Base-by-base conservation (phyloP, 495 filamentous ascomycete genomes). In the Talaromyces wortmannii region DNA sequence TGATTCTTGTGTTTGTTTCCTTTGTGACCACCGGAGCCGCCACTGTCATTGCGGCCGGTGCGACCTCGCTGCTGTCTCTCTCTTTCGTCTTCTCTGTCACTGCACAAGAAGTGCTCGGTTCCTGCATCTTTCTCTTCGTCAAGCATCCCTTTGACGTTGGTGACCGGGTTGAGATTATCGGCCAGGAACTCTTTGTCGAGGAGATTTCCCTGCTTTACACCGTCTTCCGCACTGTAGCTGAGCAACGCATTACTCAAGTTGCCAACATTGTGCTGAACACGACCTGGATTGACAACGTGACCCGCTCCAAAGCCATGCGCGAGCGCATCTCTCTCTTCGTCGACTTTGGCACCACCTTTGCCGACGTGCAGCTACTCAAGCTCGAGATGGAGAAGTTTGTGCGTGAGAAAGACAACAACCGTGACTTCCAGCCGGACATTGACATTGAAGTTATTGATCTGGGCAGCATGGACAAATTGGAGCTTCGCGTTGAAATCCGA, bases 51-150 rank as follows among this genome's bases (percentile, higher is more conserved):
- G 87, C 92, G 2, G 95, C 94, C n/a, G 89, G 91, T 52, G 94
- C 92, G 52, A 96, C 92, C n/a, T 85, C 92, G 2, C 77, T 98
- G 47, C 84, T 98, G 6, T 96, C 92, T 5, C 71, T 97, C 47
- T 96, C 91, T 50, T 98, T 97, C 72, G 85, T 97, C 55, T 97
- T 98, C 66, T 83, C 91, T 15, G 83, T 84, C 57, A 97, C 91
- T 4, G 85, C 87, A 0, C 92, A 97, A 69, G 94, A 98, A 70
- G 85, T 98, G 52, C 79, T 97, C 11, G 92, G 91, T 47, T 95
- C 90, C 15, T 97, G 92, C 74, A 95, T 98, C 67, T 98, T 98
- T 75, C 77, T 98, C 6, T 97, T 98, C 64, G 89, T 97, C 78
- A 98, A 98, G 72, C 94, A 96, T 62, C 91, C 86, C 1, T 90